Conservation (phyloP, 768 basidiomycete genomes). For the Auricularia sp. region DNA sequence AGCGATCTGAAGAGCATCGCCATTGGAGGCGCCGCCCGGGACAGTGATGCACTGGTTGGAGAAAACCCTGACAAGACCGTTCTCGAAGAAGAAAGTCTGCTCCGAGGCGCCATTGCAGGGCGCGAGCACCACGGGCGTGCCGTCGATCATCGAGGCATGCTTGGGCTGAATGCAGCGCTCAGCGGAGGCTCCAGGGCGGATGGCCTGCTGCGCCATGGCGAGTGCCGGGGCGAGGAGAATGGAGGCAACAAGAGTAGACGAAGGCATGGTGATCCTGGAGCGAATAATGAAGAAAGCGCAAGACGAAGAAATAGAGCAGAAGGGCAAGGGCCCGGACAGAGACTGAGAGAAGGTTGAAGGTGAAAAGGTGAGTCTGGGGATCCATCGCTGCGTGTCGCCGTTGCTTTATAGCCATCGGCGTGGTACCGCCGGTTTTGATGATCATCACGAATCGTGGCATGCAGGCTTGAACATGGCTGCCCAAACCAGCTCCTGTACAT, state of each 20-base stretch:
- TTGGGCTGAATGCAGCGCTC: background rate
- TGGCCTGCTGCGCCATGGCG: background rate
- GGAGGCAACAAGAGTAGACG: background rate
- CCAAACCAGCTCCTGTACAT: no score
- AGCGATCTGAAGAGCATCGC: background rate
- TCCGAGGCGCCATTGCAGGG: background rate
- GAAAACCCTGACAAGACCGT: background rate
- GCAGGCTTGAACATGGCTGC: no score
- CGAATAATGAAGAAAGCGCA: background rate
- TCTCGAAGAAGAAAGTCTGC: background rate
- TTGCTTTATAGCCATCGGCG: background rate
- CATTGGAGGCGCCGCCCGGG: background rate
- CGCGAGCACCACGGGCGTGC: background rate
- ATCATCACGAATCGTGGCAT: background rate
- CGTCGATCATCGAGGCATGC: background rate
- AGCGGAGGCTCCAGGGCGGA: background rate
- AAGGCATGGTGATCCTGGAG: background rate
- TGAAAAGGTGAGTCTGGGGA: background rate
- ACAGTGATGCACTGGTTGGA: background rate
- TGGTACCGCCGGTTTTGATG: background rate
- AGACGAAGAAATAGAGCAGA: background rate
- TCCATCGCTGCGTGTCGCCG: background rate
- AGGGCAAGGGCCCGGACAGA: background rate
- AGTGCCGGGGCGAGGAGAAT: background rate
- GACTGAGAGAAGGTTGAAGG: background rate